phyloP scores from a whole-genome alignment of 2,329 filamentous ascomycete species.

The Lasiodiplodia theobromae region DNA sequence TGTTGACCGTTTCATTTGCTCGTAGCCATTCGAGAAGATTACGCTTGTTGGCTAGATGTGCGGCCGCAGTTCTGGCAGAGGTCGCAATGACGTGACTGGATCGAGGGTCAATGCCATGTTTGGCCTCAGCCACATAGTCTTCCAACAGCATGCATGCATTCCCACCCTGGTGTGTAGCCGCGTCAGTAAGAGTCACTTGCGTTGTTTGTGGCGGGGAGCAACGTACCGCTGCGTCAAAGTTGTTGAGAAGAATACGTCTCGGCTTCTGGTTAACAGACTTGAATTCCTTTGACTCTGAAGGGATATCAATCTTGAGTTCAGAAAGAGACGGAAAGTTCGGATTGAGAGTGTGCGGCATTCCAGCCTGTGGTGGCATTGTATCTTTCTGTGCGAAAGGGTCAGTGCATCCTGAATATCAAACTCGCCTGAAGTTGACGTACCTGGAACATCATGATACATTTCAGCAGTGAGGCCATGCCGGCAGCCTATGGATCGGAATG shows the following conservation, averaged over 20 bases:
- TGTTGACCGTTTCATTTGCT: constrained; percentile 51
- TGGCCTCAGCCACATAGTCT: too few relatives aligned
- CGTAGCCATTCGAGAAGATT: constrained; percentile 55
- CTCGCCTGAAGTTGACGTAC: too few relatives aligned
- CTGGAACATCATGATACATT: constrained; percentile 54
- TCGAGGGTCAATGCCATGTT: too few relatives aligned
- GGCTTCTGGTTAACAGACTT: constrained; percentile 56
- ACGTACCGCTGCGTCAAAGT: constrained; percentile 61
- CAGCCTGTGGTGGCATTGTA: too few relatives aligned
- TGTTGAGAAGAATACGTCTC: constrained; percentile 60
- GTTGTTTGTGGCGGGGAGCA: constrained; percentile 60
- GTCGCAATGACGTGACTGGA: too few relatives aligned
- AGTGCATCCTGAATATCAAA: too few relatives aligned
- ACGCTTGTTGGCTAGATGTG: constrained; percentile 59
- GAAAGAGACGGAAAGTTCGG: constrained; percentile 54
- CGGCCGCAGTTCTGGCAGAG: constrained; percentile 31
- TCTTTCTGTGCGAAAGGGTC: too few relatives aligned
- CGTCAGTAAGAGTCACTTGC: constrained; percentile 55
- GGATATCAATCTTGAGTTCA: constrained; percentile 61
- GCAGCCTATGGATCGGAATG: constrained; percentile 62
- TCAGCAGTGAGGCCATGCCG: constrained; percentile 62
- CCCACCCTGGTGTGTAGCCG: constrained; percentile 52
- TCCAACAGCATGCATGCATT: constrained; percentile 48
- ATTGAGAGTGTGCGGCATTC: too few relatives aligned
- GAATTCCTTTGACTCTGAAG: constrained; percentile 52